Base-by-base conservation (phyloP, 768 basidiomycete species). In the Inosperma sp. region DNA sequence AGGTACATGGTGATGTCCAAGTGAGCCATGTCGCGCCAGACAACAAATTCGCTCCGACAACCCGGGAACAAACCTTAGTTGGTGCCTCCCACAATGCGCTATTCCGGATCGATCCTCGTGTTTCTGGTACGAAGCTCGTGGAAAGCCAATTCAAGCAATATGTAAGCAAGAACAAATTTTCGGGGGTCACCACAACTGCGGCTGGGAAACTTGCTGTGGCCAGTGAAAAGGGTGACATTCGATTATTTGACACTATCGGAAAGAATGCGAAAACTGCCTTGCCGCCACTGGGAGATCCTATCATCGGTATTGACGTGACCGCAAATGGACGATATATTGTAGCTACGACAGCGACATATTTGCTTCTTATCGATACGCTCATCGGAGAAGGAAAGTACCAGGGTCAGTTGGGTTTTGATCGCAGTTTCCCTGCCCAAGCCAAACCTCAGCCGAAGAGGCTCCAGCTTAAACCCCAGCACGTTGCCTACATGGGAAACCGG, bases 191-290 rank as follows among this genome's bases (percentile, higher is more conserved):
- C 9, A 98, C 96, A 3, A 98, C 95, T 12, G 84, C 82, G 29
- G 66, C 71, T 14, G 95, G 95, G 12, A 85, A 86, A 66, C 74
- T 99, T 54, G 96, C 93, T 6, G 88, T 99, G 9, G 93, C 90
- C 29, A 93, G 91, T 59, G 87, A 90, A 66, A 99, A 98, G 73
- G 96, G 96, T 48, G 96, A 98, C 63, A 88, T 99, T 57, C 77
- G 94, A 31, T 73, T 99, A 49, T 99, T 93, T 58, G 96, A 99
- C 68, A 77, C 86, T 40, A 87, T 99, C 57, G 96, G 96, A 36
- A 99, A 98, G 79, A 98, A 92, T 62, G 96, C 96, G 23, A 99
- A 99, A 81, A 99, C 96, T 9, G 93, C 94, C 10, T 72, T 99
- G 29, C 93, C 94, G 27, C 89, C 93, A 36, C 76, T 97, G 16